Conservation (phyloP, 345 rosid species). For the Clausena lansium region DNA sequence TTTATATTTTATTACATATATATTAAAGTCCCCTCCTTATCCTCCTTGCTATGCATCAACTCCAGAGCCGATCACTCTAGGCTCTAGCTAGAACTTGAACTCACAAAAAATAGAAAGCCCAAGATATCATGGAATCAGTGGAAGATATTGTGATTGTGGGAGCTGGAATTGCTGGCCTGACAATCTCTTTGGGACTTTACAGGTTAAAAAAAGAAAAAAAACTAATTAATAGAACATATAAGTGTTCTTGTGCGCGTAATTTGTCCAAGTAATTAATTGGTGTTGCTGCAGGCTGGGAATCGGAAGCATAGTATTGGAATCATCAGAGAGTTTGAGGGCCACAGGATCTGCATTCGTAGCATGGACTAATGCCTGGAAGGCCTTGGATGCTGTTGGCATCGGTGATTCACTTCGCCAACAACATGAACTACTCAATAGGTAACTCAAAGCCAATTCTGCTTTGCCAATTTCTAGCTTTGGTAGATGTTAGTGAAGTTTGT, state of each 20-base stretch:
- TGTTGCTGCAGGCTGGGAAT: constrained; percentile 56
- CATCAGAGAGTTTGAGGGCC: constrained; percentile 50
- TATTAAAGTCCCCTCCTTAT: too few relatives aligned
- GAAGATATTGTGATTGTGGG: constrained; percentile 53
- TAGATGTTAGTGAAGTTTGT: background rate
- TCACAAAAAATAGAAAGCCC: background rate
- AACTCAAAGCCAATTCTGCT: background rate
- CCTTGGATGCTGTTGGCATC: constrained; percentile 61
- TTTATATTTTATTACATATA: too few relatives aligned
- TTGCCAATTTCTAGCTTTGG: background rate
- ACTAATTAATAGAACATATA: background rate
- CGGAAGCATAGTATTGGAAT: constrained; percentile 64
- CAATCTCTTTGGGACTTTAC: constrained; percentile 63
- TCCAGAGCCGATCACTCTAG: too few relatives aligned
- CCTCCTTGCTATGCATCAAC: too few relatives aligned
- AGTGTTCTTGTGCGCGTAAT: background rate
- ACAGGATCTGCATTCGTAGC: constrained; percentile 51
- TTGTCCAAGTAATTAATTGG: background rate
- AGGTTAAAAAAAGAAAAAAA: constrained; percentile 25
- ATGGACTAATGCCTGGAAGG: constrained; percentile 76
- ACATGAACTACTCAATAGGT: constrained; percentile 60
- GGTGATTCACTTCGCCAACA: constrained; percentile 43
- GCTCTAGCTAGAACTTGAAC: too few relatives aligned
- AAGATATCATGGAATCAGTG: constrained; percentile 20
- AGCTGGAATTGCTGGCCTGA: constrained; percentile 67